Conservation (phyloP, 1,139 yeast species). For the Geotrichum reessii region DNA sequence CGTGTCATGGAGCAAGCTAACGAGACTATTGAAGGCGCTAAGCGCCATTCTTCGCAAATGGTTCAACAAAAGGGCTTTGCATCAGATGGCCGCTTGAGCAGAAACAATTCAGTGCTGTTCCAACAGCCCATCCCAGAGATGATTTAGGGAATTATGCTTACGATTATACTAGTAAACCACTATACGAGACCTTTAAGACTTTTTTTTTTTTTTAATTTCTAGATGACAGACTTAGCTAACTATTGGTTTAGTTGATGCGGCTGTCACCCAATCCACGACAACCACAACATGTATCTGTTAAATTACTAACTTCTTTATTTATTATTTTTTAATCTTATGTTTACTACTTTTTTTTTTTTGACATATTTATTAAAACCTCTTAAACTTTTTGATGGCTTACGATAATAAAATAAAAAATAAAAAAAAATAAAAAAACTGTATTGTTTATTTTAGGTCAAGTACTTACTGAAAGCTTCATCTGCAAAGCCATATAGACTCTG, state of each 20-base stretch:
- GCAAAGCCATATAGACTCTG: not conserved
- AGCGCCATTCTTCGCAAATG: conserved; percentile 19
- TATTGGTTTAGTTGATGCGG: not conserved
- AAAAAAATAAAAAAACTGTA: too few relatives aligned
- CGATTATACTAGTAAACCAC: not conserved
- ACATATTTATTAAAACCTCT: not conserved
- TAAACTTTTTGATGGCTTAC: not conserved
- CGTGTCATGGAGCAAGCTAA: conserved; percentile 36
- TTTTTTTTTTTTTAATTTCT: not conserved
- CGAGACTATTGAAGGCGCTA: conserved; percentile 33
- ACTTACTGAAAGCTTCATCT: not conserved
- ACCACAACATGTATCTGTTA: not conserved
- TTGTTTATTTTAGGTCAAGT: not conserved
- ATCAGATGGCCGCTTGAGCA: not conserved
- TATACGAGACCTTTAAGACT: not conserved
- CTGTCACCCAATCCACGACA: not conserved
- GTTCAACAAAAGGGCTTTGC: not conserved
- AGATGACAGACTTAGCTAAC: not conserved
- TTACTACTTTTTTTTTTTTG: not conserved
- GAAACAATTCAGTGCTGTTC: not conserved
- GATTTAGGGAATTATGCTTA: not conserved
- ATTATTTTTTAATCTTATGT: not conserved
- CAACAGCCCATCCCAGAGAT: not conserved
- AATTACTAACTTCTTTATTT: not conserved
- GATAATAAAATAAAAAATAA: too few relatives aligned